phyloP scores from a whole-genome alignment of 345 rosid genomes.

The Euphorbia pulcherrima region DNA sequence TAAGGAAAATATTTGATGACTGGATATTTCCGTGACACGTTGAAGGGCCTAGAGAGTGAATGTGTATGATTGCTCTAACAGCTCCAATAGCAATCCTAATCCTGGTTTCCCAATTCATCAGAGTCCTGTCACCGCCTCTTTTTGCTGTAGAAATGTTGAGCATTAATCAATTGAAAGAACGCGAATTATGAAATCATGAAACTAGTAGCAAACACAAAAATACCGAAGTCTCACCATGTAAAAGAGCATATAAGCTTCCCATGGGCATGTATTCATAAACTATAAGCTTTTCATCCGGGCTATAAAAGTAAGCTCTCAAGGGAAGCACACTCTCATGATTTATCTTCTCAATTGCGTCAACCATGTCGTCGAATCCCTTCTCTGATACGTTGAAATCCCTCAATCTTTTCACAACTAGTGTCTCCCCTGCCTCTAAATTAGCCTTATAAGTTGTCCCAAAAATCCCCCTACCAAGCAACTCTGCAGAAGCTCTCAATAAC shows the following conservation, averaged over 20 bases:
- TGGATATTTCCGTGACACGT: slow-evolving; percentile 43
- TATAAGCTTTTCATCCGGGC: not conserved
- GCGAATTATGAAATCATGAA: not conserved
- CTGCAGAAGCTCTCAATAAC: slow-evolving; percentile 46
- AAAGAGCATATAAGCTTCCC: too few species aligned
- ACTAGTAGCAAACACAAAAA: not conserved
- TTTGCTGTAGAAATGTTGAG: not conserved
- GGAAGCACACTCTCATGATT: slow-evolving; percentile 15
- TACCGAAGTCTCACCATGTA: slow-evolving; percentile 3
- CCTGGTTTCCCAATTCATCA: not conserved
- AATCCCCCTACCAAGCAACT: slow-evolving; percentile 47
- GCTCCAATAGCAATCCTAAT: not conserved
- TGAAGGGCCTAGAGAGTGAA: slow-evolving; percentile 35
- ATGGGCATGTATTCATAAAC: too few species aligned
- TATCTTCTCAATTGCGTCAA: slow-evolving; percentile 37
- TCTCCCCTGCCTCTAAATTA: slow-evolving; percentile 27
- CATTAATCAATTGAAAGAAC: too few species aligned
- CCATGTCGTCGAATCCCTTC: slow-evolving; percentile 39
- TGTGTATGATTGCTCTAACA: slow-evolving; percentile 5
- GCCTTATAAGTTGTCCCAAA: slow-evolving; percentile 55
- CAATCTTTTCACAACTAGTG: slow-evolving; percentile 46
- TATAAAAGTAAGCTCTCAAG: not conserved
- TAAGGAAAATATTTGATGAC: slow-evolving; percentile 46
- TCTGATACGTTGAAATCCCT: slow-evolving; percentile 37
- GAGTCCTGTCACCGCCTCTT: not conserved